A percentile compares a stretch with the other conserved stretches of the same genome.
Evolutionary conservation across 2,329 filamentous ascomycete species (phyloP).

Genomic region (Calonectria hongkongensis): DNA sequence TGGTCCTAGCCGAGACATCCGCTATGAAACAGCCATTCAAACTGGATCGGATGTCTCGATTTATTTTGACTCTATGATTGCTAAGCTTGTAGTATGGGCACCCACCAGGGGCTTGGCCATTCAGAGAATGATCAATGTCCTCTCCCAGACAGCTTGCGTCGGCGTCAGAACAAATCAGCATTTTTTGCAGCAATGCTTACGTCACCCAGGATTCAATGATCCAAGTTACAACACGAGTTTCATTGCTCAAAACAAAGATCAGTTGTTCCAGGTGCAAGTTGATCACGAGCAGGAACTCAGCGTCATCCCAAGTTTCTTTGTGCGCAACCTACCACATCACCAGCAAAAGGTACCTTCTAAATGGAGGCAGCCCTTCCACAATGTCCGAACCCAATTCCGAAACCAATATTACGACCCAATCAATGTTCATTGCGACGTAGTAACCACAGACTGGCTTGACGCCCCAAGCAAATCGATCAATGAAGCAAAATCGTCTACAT

Average conservation of each 20-base stretch:
- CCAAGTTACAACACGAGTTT: conserved; percentile 76
- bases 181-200: conserved; percentile 80
- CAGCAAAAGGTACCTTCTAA: not conserved
- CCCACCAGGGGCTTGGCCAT: conserved; percentile 60
- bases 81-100: conserved; percentile 67
- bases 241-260: conserved; percentile 77
- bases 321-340: conserved; percentile 13
- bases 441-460: conserved; percentile 23
- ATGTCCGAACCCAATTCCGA: conserved; percentile 29
- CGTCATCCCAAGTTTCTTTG: conserved; percentile 33
- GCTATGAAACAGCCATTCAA: conserved; percentile 65
- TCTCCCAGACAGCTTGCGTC: conserved; percentile 62
- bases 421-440: conserved; percentile 23
- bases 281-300: not conserved
- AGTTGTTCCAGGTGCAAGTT: conserved; percentile 69
- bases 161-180: conserved; percentile 79
- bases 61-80: conserved; percentile 68
- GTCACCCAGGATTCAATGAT: conserved; percentile 74
- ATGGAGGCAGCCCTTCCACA: conserved; percentile 25
- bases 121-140: conserved; percentile 58
- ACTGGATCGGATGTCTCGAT: conserved; percentile 62
- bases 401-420: conserved; percentile 37
- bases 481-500: not conserved
- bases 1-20: conserved; percentile 52
- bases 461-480: not conserved